These are phyloP conservation scores for Apophysomyces elegans DNA, from an alignment of 371 early-diverging fungal species.

Conservation along the genomic window DNA sequence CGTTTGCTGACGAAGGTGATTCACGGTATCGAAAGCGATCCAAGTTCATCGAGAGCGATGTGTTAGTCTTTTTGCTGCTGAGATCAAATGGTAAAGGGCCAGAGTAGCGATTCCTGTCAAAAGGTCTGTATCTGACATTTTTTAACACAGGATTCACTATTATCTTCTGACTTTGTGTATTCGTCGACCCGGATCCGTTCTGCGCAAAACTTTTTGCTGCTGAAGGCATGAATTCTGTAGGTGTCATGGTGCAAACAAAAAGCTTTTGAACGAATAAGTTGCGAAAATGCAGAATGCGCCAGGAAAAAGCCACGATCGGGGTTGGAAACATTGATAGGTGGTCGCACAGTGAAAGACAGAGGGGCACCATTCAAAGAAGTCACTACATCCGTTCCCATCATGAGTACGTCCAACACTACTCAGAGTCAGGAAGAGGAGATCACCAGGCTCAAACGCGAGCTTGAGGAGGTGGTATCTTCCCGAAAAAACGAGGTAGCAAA, in stretches of 20 bases:
- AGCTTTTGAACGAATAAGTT: neutral
- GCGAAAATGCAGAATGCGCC: too few relatives aligned
- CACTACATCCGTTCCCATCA: too few relatives aligned
- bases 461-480: conserved; percentile 20
- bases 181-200: neutral
- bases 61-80: neutral
- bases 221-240: neutral
- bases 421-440: conserved; percentile 25
- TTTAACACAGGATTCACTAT: neutral
- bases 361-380: too few relatives aligned
- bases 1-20: neutral
- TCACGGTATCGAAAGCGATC: neutral
- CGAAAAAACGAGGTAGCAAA: conserved; percentile 27
- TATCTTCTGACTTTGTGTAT: neutral
- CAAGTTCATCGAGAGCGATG: neutral
- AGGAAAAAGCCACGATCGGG: too few relatives aligned
- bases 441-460: conserved; percentile 23
- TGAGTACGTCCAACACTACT: neutral
- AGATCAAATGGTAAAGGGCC: neutral
- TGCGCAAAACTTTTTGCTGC: neutral
- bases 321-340: too few relatives aligned
- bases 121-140: conserved; percentile 2
- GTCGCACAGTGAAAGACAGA: too few relatives aligned
- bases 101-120: neutral
- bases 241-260: neutral